Percentiles rank a stretch among this genome's conserved stretches.
These are phyloP conservation scores for Aschersonia sp. DNA, from an alignment of 2,329 filamentous ascomycete species.

Conservation along the genomic window DNA sequence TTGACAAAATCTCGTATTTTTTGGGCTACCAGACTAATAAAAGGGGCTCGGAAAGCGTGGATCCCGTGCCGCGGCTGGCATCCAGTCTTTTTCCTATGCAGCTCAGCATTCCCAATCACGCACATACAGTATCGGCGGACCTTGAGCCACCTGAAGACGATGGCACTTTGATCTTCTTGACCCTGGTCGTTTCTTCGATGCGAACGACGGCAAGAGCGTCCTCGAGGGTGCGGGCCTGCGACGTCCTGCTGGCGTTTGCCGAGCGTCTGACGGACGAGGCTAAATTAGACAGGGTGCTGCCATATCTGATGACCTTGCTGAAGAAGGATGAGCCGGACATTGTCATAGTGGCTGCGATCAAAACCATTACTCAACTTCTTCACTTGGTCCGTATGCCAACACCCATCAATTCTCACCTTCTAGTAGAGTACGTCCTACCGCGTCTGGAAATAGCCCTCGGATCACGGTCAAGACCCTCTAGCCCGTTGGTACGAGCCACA, in stretches of 20 bases:
- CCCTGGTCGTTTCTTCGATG: slow-evolving; percentile 74
- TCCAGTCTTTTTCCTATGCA: slow-evolving; percentile 63
- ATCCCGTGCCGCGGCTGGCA: slow-evolving; percentile 27
- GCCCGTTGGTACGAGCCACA: slow-evolving; percentile 65
- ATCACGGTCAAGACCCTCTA: slow-evolving; percentile 31
- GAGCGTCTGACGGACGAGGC: slow-evolving; percentile 89
- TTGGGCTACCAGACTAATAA: slow-evolving; percentile 55
- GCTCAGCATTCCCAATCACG: slow-evolving; percentile 74
- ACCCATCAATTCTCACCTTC: slow-evolving; percentile 54
- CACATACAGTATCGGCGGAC: slow-evolving; percentile 49
- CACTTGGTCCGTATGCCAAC: slow-evolving; percentile 82
- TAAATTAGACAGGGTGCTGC: slow-evolving; percentile 83
- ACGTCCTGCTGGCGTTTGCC: slow-evolving; percentile 80
- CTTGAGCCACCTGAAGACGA: slow-evolving; percentile 59
- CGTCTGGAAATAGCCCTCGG: slow-evolving; percentile 41
- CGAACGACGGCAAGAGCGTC: slow-evolving; percentile 79
- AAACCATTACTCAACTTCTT: slow-evolving; percentile 77
- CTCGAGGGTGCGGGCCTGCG: slow-evolving; percentile 79
- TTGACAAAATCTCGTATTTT: slow-evolving; percentile 95
- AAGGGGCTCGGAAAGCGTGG: slow-evolving; percentile 13
- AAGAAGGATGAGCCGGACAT: slow-evolving; percentile 63
- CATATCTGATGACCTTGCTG: slow-evolving; percentile 73
- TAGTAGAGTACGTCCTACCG: slow-evolving; percentile 53
- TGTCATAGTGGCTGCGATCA: slow-evolving; percentile 72
- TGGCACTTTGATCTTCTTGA: slow-evolving; percentile 83